phyloP scores from a whole-genome alignment of 306 rosid species.

The Corylus americana region DNA sequence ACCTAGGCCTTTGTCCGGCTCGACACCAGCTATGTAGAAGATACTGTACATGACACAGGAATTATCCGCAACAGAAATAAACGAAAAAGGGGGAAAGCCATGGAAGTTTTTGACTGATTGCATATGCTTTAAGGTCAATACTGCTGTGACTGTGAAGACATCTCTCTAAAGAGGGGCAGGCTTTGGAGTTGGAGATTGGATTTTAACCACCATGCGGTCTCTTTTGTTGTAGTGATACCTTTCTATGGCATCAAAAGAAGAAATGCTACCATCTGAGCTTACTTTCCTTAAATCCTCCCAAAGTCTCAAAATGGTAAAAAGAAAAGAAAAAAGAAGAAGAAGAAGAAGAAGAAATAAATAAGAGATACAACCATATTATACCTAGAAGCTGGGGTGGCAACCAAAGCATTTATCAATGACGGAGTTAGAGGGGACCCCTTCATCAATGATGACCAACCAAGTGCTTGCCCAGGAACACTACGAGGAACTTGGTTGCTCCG shows the following conservation, averaged over 20 bases:
- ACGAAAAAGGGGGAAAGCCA: not conserved
- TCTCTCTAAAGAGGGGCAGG: not conserved
- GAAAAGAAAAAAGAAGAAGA: too few species aligned
- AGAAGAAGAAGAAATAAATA: not conserved
- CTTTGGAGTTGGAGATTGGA: not conserved
- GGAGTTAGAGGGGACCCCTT: conserved; percentile 77
- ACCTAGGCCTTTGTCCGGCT: not conserved
- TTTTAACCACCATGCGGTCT: not conserved
- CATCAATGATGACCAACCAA: conserved; percentile 84
- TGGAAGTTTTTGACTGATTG: not conserved
- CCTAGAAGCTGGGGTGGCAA: conserved; percentile 93
- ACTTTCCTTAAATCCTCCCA: not conserved
- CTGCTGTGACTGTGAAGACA: not conserved
- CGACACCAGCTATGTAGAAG: not conserved
- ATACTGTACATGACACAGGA: not conserved
- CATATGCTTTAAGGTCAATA: not conserved
- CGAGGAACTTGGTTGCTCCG: conserved; percentile 59
- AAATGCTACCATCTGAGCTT: not conserved
- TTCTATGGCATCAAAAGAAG: not conserved
- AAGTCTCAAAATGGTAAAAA: not conserved
- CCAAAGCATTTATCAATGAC: conserved; percentile 59
- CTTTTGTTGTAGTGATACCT: not conserved
- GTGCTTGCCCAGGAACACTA: conserved; percentile 52
- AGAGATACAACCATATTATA: conserved; percentile 34
- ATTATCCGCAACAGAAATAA: not conserved